Base-by-base conservation (phyloP, 2,329 filamentous ascomycete genomes). In the Grosmannia clavigera region DNA sequence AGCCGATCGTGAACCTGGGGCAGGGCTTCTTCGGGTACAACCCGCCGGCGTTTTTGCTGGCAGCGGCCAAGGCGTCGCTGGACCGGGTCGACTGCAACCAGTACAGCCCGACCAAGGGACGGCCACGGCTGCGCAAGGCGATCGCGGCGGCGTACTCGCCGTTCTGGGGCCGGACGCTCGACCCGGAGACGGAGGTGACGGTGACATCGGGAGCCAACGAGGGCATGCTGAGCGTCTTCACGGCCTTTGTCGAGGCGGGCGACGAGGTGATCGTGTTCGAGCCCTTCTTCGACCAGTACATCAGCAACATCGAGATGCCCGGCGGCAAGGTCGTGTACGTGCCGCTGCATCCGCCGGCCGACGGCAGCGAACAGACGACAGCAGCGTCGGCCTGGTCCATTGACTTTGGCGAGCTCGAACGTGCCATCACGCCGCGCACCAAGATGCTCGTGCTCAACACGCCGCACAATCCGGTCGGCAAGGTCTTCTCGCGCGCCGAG, bases 281-380 rank as follows among this genome's bases (percentile, higher is more conserved):
- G 76, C 94, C 94, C 12, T 99, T 96, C 76, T 99, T 97, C 71
- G 94, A 99, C 74, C 94, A 99, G 85, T 95, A 97, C 72, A 95
- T 99, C 66, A 91, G 87, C 78, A 99, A 99, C 74, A 97, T 99
- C 65, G 89, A 96, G 73, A 97, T 99, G 92, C 86, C 94, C 0
- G 94, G 94, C 58, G 94, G 94, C 66, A 95, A 87, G 70, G 90
- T 97, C 64, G 87, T 92, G 66, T 97, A 96, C 70, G 92, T 97
- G 29, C 92, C 94, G n/a, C 79, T 99, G 70, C 88, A 94, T 63
- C 92, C 94, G 33, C 94, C 94, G 11, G 80, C 82, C 64, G 85
- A 90, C 54, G 94, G 94, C 57, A 87, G 84, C 5, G 22, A 22
- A 22, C 6, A 7, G 33, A 83, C 79, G 48, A 82, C 85, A 73